These are phyloP conservation scores for Xylariaceae sp. DNA, from an alignment of 2,329 filamentous ascomycete genomes.

Conservation along the genomic window DNA sequence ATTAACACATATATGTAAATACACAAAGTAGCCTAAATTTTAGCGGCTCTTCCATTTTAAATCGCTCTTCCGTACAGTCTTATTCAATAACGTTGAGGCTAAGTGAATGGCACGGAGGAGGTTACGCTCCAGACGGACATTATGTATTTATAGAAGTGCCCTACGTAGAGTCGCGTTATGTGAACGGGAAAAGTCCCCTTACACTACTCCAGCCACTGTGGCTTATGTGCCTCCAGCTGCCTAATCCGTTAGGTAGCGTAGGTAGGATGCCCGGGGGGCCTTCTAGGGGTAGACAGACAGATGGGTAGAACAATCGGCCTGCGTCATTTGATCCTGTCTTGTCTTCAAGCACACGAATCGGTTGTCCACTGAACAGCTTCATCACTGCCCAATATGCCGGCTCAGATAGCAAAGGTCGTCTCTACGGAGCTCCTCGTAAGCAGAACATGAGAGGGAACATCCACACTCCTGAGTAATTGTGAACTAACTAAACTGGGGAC, in stretches of 20 bases:
- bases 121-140: background rate
- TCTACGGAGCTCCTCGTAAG: conserved; percentile 30
- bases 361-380: background rate
- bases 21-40: too few species aligned
- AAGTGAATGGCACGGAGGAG: too few species aligned
- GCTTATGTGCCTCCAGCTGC: background rate
- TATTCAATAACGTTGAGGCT: too few species aligned
- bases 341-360: background rate
- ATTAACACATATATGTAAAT: too few species aligned
- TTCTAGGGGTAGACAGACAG: too few species aligned
- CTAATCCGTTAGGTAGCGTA: background rate
- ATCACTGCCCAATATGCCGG: conserved; percentile 18
- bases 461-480: background rate
- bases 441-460: background rate
- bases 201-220: background rate
- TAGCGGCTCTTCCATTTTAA: too few species aligned
- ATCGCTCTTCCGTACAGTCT: too few species aligned
- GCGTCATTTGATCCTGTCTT: background rate
- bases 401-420: conserved; percentile 22
- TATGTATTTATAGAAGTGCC: background rate
- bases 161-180: background rate
- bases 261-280: background rate
- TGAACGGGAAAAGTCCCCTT: background rate
- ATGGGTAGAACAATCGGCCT: background rate
- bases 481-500: background rate